Conservation (phyloP, 2,329 filamentous ascomycete species). For the Pseudogymnoascus sp. region DNA sequence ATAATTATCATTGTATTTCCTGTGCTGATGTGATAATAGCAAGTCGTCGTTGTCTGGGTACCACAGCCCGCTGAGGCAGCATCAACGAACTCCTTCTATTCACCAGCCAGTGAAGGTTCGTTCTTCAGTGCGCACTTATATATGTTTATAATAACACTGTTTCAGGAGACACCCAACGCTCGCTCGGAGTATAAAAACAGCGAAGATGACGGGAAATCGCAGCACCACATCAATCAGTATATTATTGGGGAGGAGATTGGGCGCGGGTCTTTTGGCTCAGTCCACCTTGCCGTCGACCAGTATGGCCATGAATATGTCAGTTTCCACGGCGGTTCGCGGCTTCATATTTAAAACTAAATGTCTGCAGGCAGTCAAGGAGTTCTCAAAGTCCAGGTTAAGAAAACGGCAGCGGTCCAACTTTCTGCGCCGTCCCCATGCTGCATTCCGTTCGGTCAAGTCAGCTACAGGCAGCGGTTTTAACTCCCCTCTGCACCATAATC, state of each 20-base stretch:
- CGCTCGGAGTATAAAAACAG: slow-evolving; percentile 79
- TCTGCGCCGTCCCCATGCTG: slow-evolving; percentile 54
- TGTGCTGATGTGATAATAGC: neutral
- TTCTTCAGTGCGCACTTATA: slow-evolving; percentile 7
- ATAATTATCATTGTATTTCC: neutral
- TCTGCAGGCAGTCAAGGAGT: slow-evolving; percentile 84
- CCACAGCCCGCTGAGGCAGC: slow-evolving; percentile 57
- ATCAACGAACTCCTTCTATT: slow-evolving; percentile 51
- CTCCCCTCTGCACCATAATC: slow-evolving; percentile 40
- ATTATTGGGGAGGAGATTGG: slow-evolving; percentile 91
- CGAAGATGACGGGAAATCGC: slow-evolving; percentile 68
- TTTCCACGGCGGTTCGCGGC: slow-evolving; percentile 7
- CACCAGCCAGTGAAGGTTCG: slow-evolving; percentile 54
- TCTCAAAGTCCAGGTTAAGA: slow-evolving; percentile 83
- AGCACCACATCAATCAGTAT: slow-evolving; percentile 92
- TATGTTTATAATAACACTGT: neutral
- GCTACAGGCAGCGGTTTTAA: slow-evolving; percentile 37
- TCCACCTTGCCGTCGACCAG: slow-evolving; percentile 84
- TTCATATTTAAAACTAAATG: slow-evolving; percentile 14
- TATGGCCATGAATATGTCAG: slow-evolving; percentile 88
- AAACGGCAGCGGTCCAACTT: slow-evolving; percentile 88
- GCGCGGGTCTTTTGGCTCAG: slow-evolving; percentile 89
- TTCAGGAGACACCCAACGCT: slow-evolving; percentile 83
- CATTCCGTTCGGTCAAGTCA: slow-evolving; percentile 13
- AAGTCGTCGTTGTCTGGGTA: slow-evolving; percentile 33